These are phyloP conservation scores for Symbiodinium pilosum DNA, from an alignment of 73 alveolate genomes.

Conservation along the genomic window DNA sequence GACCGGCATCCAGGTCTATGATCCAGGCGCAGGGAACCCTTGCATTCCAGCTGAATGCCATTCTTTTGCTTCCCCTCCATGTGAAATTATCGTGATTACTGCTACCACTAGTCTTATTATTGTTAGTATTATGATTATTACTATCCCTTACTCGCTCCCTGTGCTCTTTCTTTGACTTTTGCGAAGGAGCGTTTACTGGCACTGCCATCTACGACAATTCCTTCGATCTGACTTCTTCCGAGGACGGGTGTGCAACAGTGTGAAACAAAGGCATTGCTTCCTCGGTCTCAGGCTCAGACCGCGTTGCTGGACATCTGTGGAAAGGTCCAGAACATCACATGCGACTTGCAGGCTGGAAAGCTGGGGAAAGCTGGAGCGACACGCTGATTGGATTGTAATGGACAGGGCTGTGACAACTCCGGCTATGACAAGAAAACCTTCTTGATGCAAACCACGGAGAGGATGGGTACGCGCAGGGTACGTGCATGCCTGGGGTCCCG, in stretches of 20 bases:
- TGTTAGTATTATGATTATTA: too few relatives aligned
- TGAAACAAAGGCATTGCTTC: not conserved
- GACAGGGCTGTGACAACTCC: constrained; percentile 75
- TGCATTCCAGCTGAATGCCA: too few relatives aligned
- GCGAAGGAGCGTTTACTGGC: constrained; percentile 72
- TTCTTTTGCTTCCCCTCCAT: too few relatives aligned
- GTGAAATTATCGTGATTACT: too few relatives aligned
- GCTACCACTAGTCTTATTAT: too few relatives aligned
- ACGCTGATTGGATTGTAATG: too few relatives aligned
- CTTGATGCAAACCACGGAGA: constrained; percentile 78
- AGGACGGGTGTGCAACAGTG: not conserved
- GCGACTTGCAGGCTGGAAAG: constrained; percentile 41
- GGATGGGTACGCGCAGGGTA: constrained; percentile 27
- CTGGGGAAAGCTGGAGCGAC: not conserved
- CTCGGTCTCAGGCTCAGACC: constrained; percentile 40
- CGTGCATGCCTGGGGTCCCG: not conserved
- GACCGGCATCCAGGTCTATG: constrained; percentile 58
- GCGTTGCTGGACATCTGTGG: constrained; percentile 59
- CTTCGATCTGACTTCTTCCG: constrained; percentile 68
- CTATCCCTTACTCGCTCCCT: not conserved
- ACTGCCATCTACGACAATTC: constrained; percentile 43
- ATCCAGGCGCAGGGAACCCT: constrained; percentile 57
- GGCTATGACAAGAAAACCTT: constrained; percentile 49
- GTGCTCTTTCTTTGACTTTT: not conserved
- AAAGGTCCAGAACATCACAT: constrained; percentile 30